A percentile compares a stretch with the other conserved stretches of the same genome.
Conservation (phyloP, 129 eudicot genomes). For the Tagetes erecta region DNA sequence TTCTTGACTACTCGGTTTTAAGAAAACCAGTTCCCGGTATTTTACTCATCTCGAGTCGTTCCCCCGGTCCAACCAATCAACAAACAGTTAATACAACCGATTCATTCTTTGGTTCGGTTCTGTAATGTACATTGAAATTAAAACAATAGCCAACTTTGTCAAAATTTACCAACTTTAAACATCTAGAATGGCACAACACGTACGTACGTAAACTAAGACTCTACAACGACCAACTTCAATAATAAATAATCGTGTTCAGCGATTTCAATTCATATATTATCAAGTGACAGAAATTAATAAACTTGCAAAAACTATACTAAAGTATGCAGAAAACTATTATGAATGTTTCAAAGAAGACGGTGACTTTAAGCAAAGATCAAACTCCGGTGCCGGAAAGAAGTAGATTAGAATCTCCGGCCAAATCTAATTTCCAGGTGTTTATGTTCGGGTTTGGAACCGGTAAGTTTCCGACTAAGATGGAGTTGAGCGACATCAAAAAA, state of each 20-base stretch:
- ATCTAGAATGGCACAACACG: slow-evolving; percentile 21
- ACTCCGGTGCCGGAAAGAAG: slow-evolving; percentile 6
- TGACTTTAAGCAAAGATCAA: slow-evolving; percentile 9
- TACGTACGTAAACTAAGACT: slow-evolving; percentile 1
- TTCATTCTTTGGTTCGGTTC: too few relatives aligned
- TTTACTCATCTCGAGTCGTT: too few relatives aligned
- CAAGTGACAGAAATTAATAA: neutral
- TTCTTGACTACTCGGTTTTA: too few relatives aligned
- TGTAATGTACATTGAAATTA: too few relatives aligned
- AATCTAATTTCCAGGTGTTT: slow-evolving; percentile 40
- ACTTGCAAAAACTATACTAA: neutral
- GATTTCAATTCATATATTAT: too few relatives aligned
- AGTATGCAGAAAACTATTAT: slow-evolving; percentile 5
- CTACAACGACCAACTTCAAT: neutral
- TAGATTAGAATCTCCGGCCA: slow-evolving; percentile 28
- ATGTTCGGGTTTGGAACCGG: slow-evolving; percentile 35
- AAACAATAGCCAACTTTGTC: slow-evolving; percentile 11
- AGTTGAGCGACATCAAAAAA: slow-evolving; percentile 49
- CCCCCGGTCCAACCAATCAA: too few relatives aligned
- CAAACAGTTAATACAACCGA: too few relatives aligned
- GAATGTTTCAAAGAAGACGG: slow-evolving; percentile 16
- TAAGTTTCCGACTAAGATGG: slow-evolving; percentile 35
- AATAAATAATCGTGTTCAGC: too few relatives aligned
- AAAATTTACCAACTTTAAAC: slow-evolving; percentile 9
- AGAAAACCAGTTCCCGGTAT: too few relatives aligned